Percentiles rank a stretch among this genome's conserved stretches.
phyloP scores from a whole-genome alignment of 2,329 filamentous ascomycete species.

The Ustulina deusta region DNA sequence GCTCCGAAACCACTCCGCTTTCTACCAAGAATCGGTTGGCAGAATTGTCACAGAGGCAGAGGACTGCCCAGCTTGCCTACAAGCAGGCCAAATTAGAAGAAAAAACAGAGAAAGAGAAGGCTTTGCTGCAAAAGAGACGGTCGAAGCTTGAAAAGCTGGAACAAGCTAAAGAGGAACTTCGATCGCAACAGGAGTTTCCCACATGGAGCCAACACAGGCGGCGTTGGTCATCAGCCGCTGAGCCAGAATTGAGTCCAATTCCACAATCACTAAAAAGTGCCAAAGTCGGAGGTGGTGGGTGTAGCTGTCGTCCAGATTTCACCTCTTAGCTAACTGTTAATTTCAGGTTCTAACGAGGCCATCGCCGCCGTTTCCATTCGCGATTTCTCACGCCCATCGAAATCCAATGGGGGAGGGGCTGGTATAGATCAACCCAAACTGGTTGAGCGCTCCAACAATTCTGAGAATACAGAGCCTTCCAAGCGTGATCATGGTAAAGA shows the following conservation, averaged over 20 bases:
- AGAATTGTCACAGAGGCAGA: constrained; percentile 51
- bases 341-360: constrained; percentile 36
- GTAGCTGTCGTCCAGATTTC: not conserved
- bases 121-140: constrained; percentile 53
- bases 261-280: constrained; percentile 55
- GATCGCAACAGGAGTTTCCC: constrained; percentile 51
- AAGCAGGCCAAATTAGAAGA: constrained; percentile 51
- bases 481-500: constrained; percentile 27
- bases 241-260: constrained; percentile 64
- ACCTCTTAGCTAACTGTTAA: constrained; percentile 15
- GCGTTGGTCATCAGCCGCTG: constrained; percentile 65
- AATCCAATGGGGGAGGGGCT: constrained; percentile 17
- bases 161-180: constrained; percentile 55
- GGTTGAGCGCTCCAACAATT: constrained; percentile 16
- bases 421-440: constrained; percentile 17
- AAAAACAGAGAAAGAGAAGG: constrained; percentile 59
- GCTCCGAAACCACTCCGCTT: constrained; percentile 55
- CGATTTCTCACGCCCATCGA: constrained; percentile 43
- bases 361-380: constrained; percentile 28
- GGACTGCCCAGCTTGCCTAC: constrained; percentile 53
- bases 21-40: constrained; percentile 51
- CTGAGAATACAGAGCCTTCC: constrained; percentile 31
- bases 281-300: constrained; percentile 42
- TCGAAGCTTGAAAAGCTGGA: constrained; percentile 61
- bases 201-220: constrained; percentile 60